phyloP scores from a whole-genome alignment of 116 monocot genomes.

The Thalassia testudinum region DNA sequence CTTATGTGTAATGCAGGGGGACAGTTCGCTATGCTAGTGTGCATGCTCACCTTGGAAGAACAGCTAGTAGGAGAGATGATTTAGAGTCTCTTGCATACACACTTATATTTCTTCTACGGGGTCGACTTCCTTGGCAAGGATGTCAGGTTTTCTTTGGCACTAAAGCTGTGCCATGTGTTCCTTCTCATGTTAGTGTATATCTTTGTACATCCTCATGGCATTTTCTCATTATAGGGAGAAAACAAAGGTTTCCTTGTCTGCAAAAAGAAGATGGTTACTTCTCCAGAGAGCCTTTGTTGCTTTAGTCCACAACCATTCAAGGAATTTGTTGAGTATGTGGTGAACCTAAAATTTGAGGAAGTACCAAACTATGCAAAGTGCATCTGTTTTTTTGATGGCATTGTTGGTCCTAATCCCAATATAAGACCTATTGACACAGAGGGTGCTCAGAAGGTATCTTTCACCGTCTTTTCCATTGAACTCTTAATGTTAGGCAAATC shows the following conservation, averaged over 20 bases:
- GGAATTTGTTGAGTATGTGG: constrained; percentile 92
- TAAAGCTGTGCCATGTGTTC: background rate
- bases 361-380: constrained; percentile 93
- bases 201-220: background rate
- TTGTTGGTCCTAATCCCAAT: constrained; percentile 91
- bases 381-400: constrained; percentile 83
- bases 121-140: constrained; percentile 97
- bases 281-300: constrained; percentile 69
- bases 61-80: constrained; percentile 93
- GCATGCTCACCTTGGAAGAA: constrained; percentile 96
- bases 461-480: background rate
- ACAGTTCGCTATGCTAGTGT: constrained; percentile 98
- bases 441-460: constrained; percentile 92
- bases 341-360: constrained; percentile 94
- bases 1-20: no score
- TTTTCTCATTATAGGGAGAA: constrained; percentile 47
- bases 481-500: background rate
- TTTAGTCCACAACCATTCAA: constrained; percentile 79
- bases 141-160: constrained; percentile 45
- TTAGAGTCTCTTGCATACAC: constrained; percentile 98
- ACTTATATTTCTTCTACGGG: constrained; percentile 85
- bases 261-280: constrained; percentile 99
- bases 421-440: constrained; percentile 89
- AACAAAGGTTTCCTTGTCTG: constrained; percentile 94
- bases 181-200: background rate